Conservation (phyloP, 805 yeast genomes). For the Metschnikowia chrysomelidarum region DNA sequence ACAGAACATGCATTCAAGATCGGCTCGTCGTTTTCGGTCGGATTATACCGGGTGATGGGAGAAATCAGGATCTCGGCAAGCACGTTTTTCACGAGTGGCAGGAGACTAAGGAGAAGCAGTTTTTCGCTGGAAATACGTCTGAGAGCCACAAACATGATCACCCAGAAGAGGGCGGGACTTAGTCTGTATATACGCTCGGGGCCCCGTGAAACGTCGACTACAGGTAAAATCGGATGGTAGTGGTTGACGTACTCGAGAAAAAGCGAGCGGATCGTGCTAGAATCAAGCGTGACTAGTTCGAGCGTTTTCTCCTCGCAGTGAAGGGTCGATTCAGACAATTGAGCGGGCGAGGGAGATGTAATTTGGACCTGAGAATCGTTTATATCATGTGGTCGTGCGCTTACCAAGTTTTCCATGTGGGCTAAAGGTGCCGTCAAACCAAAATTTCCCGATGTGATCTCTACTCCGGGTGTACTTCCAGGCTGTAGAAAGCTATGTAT, state of each 20-base stretch:
- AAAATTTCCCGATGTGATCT: too few species aligned
- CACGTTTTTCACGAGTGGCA: conserved; percentile 70
- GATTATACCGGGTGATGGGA: conserved; percentile 83
- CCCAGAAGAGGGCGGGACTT: conserved; percentile 94
- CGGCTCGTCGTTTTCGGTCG: conserved; percentile 77
- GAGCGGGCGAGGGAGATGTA: not conserved
- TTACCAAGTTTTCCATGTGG: not conserved
- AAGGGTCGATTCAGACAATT: conserved; percentile 16
- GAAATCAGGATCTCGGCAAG: conserved; percentile 86
- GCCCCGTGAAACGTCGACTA: conserved; percentile 77
- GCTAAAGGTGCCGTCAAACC: not conserved
- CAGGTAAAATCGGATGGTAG: conserved; percentile 85
- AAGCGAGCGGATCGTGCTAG: conserved; percentile 59
- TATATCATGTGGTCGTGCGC: not conserved
- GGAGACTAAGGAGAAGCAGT: conserved; percentile 54
- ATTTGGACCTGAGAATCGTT: not conserved
- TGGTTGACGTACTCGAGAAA: conserved; percentile 68
- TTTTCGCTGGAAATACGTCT: conserved; percentile 51
- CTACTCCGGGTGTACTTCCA: too few species aligned
- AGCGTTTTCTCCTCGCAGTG: conserved; percentile 65
- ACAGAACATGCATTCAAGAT: conserved; percentile 86
- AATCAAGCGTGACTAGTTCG: conserved; percentile 62
- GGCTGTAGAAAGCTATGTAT: too few species aligned
- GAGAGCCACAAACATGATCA: conserved; percentile 79
- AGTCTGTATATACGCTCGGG: conserved; percentile 76